Conservation (phyloP, 495 filamentous ascomycete species). For the Stereocaulon alpinum region DNA sequence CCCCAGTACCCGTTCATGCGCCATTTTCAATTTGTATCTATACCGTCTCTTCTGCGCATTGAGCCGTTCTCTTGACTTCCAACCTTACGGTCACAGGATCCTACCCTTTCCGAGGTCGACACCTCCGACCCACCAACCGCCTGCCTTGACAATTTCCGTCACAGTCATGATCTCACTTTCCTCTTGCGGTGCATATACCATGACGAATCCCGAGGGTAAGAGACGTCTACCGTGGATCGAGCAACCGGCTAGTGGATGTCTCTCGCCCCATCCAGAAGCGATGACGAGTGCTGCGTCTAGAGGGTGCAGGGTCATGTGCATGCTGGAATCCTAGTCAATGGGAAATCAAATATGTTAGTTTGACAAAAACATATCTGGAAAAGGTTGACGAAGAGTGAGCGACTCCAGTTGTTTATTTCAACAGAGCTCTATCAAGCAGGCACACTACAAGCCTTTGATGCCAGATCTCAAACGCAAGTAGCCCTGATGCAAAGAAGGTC, state of each 20-base stretch:
- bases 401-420: not conserved
- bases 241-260: conserved; percentile 60
- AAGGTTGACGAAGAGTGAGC: not conserved
- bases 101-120: conserved; percentile 22
- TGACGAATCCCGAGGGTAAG: conserved; percentile 57
- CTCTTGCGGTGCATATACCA: conserved; percentile 75
- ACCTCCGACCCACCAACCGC: conserved; percentile 54
- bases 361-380: too few species aligned
- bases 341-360: not conserved
- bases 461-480: too few species aligned
- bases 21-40: not conserved
- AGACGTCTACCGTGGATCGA: conserved; percentile 37
- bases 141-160: conserved; percentile 61
- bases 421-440: too few species aligned
- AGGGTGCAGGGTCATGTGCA: conserved; percentile 70
- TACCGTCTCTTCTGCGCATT: not conserved
- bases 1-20: not conserved
- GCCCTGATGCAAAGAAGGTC: too few species aligned
- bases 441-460: too few species aligned
- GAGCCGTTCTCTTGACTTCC: not conserved
- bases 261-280: conserved; percentile 76
- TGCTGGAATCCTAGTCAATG: conserved; percentile 44
- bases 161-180: conserved; percentile 58
- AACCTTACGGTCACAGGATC: conserved; percentile 6
- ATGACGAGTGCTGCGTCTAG: conserved; percentile 68